Evolutionary conservation across 805 yeast species (phyloP), one percentile per base, ranked within the genome.

Genomic region (Candida alai): DNA sequence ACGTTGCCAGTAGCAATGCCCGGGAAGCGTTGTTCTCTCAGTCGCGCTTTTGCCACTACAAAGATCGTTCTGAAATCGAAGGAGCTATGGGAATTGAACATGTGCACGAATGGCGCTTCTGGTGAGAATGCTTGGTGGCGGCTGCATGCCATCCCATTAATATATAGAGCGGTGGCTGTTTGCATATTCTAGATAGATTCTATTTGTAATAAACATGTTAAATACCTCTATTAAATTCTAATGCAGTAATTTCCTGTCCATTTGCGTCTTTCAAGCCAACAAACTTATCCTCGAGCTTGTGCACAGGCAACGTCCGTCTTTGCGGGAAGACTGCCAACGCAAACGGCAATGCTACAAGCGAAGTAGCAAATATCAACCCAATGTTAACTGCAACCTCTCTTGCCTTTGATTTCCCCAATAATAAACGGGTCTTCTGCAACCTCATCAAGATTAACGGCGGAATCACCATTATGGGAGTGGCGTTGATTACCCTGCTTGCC

Each of bases 291-390:
- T 93, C 98, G 36, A 93, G 65, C 27, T 69, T 65, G 13, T 58
- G 42, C 6, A 80, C 82, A 16, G 68, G 56, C 35, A 90, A 70
- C 14, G 60, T 64, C 49, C 87, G 79, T 56, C 83, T 77, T 59
- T 89, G 97, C 9, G 99, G 98, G 76, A 93, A 93, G 2, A 88
- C 84, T 2, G 89, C 98, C 54, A 93, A 68, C 0, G 97, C 97
- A 65, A 93, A 86, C 17, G 99, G 99, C 44, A 93, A 70, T 0
- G 81, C 97, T 15, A 76, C 78, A 49, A 93, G 81, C 5, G 96
- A 82, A 1, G 97, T 90, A 8, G 73, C 74, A 28, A 88, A 78
- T 47, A 93, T 86, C 46, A 93, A 66, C 12, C 95, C 97, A 35
- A 93, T 67, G 54, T 89, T 93, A n/a, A 79, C 80, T 11, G 70